Conservation (phyloP, 2,329 filamentous ascomycete genomes). For the Ophiocordyceps sinensis region DNA sequence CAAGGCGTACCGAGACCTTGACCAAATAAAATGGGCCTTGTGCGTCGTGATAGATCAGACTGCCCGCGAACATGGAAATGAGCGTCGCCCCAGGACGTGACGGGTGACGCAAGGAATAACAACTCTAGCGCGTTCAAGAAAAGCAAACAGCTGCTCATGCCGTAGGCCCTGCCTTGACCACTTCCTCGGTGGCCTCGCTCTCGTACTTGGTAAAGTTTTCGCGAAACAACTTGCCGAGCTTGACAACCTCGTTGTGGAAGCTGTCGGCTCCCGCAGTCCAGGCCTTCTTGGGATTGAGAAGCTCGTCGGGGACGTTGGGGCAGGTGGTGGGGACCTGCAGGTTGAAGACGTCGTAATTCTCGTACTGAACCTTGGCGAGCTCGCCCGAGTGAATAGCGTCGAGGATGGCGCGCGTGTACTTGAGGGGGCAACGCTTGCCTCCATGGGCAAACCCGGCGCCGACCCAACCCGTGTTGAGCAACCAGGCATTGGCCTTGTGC, state of each 20-base stretch:
- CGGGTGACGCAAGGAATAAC: not conserved
- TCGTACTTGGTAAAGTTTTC: slow-evolving; percentile 98
- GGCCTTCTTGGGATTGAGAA: slow-evolving; percentile 86
- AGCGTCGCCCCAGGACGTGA: not conserved
- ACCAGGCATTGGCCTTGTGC: slow-evolving; percentile 93
- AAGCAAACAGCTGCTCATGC: slow-evolving; percentile 12
- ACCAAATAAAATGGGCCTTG: not conserved
- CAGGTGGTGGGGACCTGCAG: slow-evolving; percentile 88
- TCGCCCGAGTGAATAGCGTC: slow-evolving; percentile 96
- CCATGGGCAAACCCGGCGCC: slow-evolving; percentile 82
- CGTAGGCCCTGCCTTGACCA: slow-evolving; percentile 50
- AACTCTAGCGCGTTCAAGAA: not conserved
- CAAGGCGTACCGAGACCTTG: not conserved
- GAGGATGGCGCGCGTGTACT: slow-evolving; percentile 96
- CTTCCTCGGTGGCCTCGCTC: slow-evolving; percentile 66
- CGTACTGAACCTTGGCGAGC: slow-evolving; percentile 84
- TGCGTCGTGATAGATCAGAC: not conserved
- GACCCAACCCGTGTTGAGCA: slow-evolving; percentile 97
- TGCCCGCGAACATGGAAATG: not conserved
- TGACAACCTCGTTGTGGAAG: slow-evolving; percentile 79
- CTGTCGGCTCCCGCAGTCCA: slow-evolving; percentile 74
- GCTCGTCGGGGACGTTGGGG: slow-evolving; percentile 74
- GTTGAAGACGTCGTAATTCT: slow-evolving; percentile 95
- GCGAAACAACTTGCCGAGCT: slow-evolving; percentile 78
- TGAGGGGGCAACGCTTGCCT: slow-evolving; percentile 92